A percentile compares a stretch with the other conserved stretches of the same genome.
Evolutionary conservation across 768 basidiomycete species (phyloP).

Genomic region (Leccinum longicurvipes): DNA sequence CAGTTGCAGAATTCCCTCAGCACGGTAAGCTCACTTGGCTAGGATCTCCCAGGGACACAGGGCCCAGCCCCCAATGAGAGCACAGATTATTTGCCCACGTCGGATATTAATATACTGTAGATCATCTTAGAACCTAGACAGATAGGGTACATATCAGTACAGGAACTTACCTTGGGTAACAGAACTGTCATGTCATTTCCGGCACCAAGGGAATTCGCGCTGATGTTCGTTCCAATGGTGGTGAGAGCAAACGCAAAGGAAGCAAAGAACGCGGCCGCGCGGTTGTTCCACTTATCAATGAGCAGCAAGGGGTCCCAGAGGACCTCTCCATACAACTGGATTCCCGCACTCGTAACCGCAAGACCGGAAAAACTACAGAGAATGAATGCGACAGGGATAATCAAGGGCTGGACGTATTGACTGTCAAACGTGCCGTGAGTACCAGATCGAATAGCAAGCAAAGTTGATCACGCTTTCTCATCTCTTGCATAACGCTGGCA

Average conservation of each 20-base stretch:
- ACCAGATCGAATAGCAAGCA: not conserved
- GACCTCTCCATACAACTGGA: conserved; percentile 46
- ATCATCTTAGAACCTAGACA: not conserved
- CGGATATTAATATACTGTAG: conserved; percentile 59
- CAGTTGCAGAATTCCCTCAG: not conserved
- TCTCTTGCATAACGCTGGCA: conserved; percentile 68
- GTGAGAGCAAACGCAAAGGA: conserved; percentile 59
- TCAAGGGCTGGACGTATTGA: conserved; percentile 69
- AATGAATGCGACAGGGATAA: conserved; percentile 78
- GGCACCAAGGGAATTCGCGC: conserved; percentile 63
- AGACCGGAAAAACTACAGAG: conserved; percentile 77
- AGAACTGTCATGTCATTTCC: conserved; percentile 83
- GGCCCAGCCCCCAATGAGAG: conserved; percentile 79
- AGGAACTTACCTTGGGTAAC: conserved; percentile 57
- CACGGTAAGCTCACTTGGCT: conserved; percentile 29
- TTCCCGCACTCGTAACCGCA: conserved; percentile 74
- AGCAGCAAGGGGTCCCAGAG: conserved; percentile 66
- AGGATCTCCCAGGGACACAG: conserved; percentile 89
- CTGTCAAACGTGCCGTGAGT: conserved; percentile 31
- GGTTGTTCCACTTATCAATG: conserved; percentile 80
- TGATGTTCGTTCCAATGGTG: conserved; percentile 42
- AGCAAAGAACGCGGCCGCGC: conserved; percentile 82
- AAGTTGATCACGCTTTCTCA: conserved; percentile 32
- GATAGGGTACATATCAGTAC: not conserved
- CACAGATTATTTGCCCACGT: conserved; percentile 76